Conservation (phyloP, 768 basidiomycete genomes). For the Paxillus ammoniavirescens region DNA sequence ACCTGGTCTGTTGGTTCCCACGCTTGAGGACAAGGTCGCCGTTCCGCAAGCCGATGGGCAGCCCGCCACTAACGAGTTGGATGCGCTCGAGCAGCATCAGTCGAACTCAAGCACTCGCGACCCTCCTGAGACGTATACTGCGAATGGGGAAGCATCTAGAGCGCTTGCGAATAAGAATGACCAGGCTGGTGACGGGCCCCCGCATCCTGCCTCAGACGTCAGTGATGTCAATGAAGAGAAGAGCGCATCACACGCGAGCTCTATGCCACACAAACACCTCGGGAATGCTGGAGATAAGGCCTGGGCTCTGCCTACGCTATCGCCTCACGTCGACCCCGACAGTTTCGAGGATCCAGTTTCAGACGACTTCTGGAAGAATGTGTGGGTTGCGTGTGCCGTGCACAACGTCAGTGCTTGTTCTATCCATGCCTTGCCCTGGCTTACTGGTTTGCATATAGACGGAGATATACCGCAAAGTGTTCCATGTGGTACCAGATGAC, state of each 20-base stretch:
- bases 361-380: conserved; percentile 85
- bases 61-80: conserved; percentile 30
- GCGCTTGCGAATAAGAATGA: conserved; percentile 47
- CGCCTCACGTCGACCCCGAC: conserved; percentile 72
- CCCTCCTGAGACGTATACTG: conserved; percentile 33
- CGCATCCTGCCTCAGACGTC: conserved; percentile 42
- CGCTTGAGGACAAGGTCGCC: conserved; percentile 62
- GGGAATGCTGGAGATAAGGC: conserved; percentile 51
- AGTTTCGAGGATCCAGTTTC: conserved; percentile 87
- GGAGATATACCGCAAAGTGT: conserved; percentile 93
- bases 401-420: conserved; percentile 68
- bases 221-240: conserved; percentile 49
- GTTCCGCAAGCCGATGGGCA: conserved; percentile 28
- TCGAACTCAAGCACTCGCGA: background rate
- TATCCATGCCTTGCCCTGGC: background rate
- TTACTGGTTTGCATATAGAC: conserved; percentile 59
- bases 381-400: conserved; percentile 84
- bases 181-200: conserved; percentile 44
- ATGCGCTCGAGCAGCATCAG: conserved; percentile 11
- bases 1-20: conserved; percentile 60
- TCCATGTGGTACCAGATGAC: conserved; percentile 92
- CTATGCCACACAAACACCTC: conserved; percentile 54
- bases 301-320: conserved; percentile 63
- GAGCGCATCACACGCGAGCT: conserved; percentile 45
- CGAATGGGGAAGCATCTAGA: conserved; percentile 48